Base-by-base conservation (phyloP, 139 green algal genomes). In the Raphidocelis subcapitata region DNA sequence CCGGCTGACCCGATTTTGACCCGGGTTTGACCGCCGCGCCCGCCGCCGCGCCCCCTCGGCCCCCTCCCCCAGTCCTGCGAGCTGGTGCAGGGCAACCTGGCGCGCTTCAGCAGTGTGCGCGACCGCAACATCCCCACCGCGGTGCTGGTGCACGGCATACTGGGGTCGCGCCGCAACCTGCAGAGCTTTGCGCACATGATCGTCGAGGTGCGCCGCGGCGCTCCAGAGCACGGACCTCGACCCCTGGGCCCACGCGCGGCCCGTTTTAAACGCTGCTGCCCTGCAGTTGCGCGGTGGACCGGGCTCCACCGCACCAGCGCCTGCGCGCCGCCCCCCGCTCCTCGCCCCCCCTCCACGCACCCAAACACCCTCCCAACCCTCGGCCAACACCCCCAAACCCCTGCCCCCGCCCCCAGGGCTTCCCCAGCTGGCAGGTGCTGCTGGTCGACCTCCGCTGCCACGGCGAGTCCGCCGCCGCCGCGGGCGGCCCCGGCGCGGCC, bases 91-190 rank as follows among this genome's bases (percentile, higher is more conserved):
- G 70, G 70, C 0, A 77, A 77, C 32, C 60, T 77, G 16, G 70
- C 69, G 46, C 70, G 70, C 20, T 77, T 77, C 21, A 54, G 31
- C 21, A 28, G 46, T 59, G 41, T 36, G 1, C n/a, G 54, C 24
- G 15, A 23, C 62, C 72, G 54, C 26, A 72, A 66, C 35, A 62
- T 66, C 3, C 95, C 95, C 5, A 99, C 95, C 0, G 89, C 86
- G 0, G 94, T 99, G 2, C 81, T 99, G 29, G 80, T 98, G 5
- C 95, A 99, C 77, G 95, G 95, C 67, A 97, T 99, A 33, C 74
- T 99, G 32, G 95, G 95, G 51, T 88, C 74, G 8, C 82, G 88
- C 3, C 85, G 85, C 16, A 99, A 99, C 82, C 86, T 98, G 79
- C 68, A 85, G 24, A 75, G 63, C 8, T 96, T 95, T 75, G 92